A percentile compares a stretch with the other conserved stretches of the same genome.
Conservation (phyloP, 495 filamentous ascomycete genomes). For the Lophiostoma macrostomum region DNA sequence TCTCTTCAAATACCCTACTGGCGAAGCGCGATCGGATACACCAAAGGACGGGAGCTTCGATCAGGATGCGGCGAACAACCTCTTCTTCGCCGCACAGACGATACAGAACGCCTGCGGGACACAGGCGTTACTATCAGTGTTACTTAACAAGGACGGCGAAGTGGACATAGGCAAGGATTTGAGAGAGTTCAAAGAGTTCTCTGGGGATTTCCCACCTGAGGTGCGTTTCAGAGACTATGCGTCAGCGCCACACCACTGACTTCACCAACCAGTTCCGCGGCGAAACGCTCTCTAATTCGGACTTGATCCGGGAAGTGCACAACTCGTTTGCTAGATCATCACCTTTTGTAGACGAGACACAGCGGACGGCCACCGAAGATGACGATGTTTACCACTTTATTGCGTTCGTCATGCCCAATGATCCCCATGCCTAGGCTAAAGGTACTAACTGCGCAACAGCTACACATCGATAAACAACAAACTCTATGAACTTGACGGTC, state of each 20-base stretch:
- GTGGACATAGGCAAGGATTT: slow-evolving; percentile 66
- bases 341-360: slow-evolving; percentile 88
- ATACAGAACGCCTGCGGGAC: slow-evolving; percentile 99
- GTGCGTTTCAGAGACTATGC: slow-evolving; percentile 35
- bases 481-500: slow-evolving; percentile 92
- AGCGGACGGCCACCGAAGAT: slow-evolving; percentile 53
- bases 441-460: slow-evolving; percentile 3
- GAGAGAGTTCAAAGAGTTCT: slow-evolving; percentile 85
- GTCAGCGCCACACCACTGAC: slow-evolving; percentile 1
- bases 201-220: slow-evolving; percentile 79
- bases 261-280: slow-evolving; percentile 51
- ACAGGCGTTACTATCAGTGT: slow-evolving; percentile 87
- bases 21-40: slow-evolving; percentile 58
- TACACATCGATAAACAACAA: slow-evolving; percentile 77
- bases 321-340: slow-evolving; percentile 87
- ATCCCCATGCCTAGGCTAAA: not conserved
- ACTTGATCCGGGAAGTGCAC: slow-evolving; percentile 85
- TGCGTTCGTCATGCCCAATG: slow-evolving; percentile 44
- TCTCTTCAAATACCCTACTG: slow-evolving; percentile 95
- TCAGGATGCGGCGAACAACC: slow-evolving; percentile 61
- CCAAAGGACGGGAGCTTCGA: slow-evolving; percentile 79
- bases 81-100: slow-evolving; percentile 96
- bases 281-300: slow-evolving; percentile 65
- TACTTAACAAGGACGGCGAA: slow-evolving; percentile 73
- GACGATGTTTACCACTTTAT: slow-evolving; percentile 98